These are phyloP conservation scores for Eucalyptus decipiens DNA, from an alignment of 345 rosid species.

Conservation along the genomic window DNA sequence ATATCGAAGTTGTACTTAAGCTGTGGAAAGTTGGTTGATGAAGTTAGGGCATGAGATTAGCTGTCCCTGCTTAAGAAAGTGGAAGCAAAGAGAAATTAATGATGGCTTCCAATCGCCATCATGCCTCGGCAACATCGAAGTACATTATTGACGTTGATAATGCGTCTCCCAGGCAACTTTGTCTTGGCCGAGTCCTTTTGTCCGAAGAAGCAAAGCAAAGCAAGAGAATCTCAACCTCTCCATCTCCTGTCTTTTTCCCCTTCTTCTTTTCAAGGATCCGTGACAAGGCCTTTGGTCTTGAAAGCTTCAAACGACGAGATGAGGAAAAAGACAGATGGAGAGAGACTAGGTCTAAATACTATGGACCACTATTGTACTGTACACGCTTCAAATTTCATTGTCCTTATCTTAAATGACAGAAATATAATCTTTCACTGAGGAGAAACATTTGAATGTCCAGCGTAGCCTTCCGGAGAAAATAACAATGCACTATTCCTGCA, in stretches of 20 bases:
- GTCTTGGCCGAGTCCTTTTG: neutral
- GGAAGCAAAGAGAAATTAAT: neutral
- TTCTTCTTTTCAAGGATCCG: too few relatives aligned
- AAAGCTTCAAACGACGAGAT: too few relatives aligned
- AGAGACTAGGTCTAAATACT: neutral
- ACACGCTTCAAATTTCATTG: neutral
- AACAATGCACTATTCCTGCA: neutral
- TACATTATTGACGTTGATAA: neutral
- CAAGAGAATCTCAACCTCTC: neutral
- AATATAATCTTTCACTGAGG: neutral
- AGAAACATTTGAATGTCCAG: neutral
- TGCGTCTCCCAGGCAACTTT: neutral
- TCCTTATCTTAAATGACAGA: neutral
- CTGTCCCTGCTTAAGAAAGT: neutral
- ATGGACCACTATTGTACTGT: neutral
- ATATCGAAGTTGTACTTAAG: neutral
- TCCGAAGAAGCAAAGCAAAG: neutral
- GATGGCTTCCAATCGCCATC: neutral
- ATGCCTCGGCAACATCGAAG: neutral
- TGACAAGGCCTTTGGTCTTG: too few relatives aligned
- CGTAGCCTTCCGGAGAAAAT: neutral
- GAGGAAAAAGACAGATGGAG: too few relatives aligned
- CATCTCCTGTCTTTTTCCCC: too few relatives aligned
- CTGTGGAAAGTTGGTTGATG: neutral
- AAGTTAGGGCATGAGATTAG: neutral